Conservation (phyloP, 208 protist genomes). For the Tetramitus jugosus region DNA sequence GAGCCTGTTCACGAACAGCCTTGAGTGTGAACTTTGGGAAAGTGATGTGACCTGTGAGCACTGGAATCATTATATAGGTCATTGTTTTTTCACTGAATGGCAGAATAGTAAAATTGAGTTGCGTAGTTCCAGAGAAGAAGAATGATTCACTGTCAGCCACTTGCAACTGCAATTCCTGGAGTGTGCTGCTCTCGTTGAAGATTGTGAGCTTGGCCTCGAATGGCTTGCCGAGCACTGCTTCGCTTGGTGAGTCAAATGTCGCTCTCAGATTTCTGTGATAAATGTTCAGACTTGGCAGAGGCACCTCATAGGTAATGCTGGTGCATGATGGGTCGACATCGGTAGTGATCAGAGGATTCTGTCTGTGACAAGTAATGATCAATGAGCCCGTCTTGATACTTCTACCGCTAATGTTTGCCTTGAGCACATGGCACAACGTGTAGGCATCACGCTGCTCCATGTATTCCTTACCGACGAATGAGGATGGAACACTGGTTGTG, state of each 20-base stretch:
- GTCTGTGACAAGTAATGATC: background rate
- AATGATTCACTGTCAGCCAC: background rate
- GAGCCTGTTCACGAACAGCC: background rate
- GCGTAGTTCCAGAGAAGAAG: background rate
- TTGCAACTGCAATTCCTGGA: background rate
- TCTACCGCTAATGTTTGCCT: background rate
- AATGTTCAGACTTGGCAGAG: background rate
- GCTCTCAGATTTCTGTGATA: background rate
- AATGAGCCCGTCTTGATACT: background rate
- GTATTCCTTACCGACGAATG: background rate
- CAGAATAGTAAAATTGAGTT: background rate
- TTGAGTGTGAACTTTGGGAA: background rate
- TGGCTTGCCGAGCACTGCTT: background rate
- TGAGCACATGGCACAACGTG: background rate
- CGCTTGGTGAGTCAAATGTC: background rate
- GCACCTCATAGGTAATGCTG: background rate
- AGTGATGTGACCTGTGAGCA: background rate
- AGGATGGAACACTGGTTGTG: background rate
- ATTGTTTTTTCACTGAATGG: background rate
- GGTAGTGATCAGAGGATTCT: background rate
- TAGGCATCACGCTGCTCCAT: background rate
- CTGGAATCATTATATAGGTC: background rate
- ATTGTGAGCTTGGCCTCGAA: background rate
- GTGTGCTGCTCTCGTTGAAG: background rate
- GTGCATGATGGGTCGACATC: background rate